Percentiles rank a stretch among this genome's conserved stretches.
Evolutionary conservation across 306 rosid genomes (phyloP).

Genomic region (Cercis canadensis): DNA sequence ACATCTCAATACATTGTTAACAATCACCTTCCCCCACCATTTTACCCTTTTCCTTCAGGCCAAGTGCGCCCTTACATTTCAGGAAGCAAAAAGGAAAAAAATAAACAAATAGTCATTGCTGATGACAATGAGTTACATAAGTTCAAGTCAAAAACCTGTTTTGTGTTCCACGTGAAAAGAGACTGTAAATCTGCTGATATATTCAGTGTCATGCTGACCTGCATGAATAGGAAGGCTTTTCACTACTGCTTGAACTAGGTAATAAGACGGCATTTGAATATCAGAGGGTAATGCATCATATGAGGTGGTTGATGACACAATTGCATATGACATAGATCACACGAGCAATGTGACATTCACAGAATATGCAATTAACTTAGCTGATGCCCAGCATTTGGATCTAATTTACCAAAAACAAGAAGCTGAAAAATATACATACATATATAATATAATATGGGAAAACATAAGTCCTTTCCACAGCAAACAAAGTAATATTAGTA

Average conservation of each 20-base stretch:
- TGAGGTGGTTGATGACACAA: constrained; percentile 14
- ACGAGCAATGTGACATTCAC: not conserved
- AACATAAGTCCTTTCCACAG: not conserved
- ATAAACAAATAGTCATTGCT: not conserved
- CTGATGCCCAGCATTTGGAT: not conserved
- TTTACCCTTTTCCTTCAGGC: not conserved
- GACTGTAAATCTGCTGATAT: constrained; percentile 69
- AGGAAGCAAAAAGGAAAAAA: not conserved
- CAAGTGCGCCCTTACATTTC: constrained; percentile 15
- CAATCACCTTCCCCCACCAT: constrained; percentile 3
- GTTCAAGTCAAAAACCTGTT: constrained; percentile 71
- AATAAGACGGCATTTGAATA: not conserved
- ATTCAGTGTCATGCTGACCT: constrained; percentile 88
- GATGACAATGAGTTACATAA: not conserved
- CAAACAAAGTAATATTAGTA: not conserved
- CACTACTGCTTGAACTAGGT: constrained; percentile 26
- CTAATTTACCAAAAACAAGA: not conserved
- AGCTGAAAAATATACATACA: not conserved
- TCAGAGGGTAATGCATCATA: constrained; percentile 22
- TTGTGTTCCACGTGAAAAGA: constrained; percentile 57
- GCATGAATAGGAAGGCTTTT: constrained; percentile 42
- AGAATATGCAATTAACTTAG: not conserved
- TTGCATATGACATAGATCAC: not conserved
- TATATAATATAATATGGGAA: not conserved
- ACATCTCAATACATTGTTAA: not conserved